Evolutionary conservation across 1,284 basidiomycete genomes (phyloP), one percentile per base, ranked within the genome.

Genomic region (Puccinia horiana): DNA sequence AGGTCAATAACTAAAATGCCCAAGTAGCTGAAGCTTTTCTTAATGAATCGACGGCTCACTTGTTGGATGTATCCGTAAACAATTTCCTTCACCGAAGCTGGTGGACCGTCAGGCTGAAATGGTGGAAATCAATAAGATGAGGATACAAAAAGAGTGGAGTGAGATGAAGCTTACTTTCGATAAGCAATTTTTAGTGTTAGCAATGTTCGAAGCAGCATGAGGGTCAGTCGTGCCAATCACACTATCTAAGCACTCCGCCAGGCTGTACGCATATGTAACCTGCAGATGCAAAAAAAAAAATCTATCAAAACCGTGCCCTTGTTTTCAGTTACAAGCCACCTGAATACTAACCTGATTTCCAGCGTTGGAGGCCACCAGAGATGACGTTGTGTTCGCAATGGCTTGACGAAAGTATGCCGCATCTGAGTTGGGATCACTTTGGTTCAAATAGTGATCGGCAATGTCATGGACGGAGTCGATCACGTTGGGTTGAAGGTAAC

Each of bases 21-120:
- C 14, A 8, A 12, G 32, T 18, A 1, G 32, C 23, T 37, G 20
- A 18, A 52, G 18, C 11, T 4, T 1, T 42, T n/a, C 9, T 12
- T 42, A 2, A 5, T 52, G 42, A n/a, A 12, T 42, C 18, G 23
- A 26, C 8, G 14, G 11, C 79, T 20, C 35, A 81, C 79, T 35
- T 81, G 80, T 76, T 81, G 80, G 26, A 81, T 81, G 61, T 81
- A 81, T 47, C 80, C 80, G 37, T 74, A 81, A 26, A 81, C 80
- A 26, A 81, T 81, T 69, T 81, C 26, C n/a, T 69, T 65, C 5
- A 81, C 58, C 40, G 72, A 75, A 23, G 72, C 72, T n/a, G 72
- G 49, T 47, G 80, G 72, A 37, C 80, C 80, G 37, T 81, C 58
- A 23, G 80, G 80, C 80, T 81, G 44, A n/a, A 11, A 54, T 14